Conservation (phyloP, 2,329 filamentous ascomycete species). For the Exophiala calicioides region DNA sequence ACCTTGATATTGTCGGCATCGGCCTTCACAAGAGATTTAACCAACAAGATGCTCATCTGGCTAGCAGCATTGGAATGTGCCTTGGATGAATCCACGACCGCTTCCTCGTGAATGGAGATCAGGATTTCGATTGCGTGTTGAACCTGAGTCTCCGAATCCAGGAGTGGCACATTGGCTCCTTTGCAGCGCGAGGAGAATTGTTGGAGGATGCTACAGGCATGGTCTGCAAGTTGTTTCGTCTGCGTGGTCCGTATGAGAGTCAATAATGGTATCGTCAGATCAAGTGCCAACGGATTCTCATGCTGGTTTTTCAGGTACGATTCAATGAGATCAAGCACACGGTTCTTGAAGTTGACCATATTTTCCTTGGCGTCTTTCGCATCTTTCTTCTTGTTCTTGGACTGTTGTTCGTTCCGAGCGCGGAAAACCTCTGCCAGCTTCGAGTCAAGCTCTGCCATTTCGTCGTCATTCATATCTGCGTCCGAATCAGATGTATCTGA, state of each 20-base stretch:
- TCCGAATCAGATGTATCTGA: slow-evolving; percentile 56
- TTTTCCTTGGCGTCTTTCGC: slow-evolving; percentile 84
- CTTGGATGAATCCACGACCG: slow-evolving; percentile 58
- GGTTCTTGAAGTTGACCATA: slow-evolving; percentile 92
- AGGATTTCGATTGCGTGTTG: slow-evolving; percentile 43
- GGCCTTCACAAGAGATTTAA: slow-evolving; percentile 45
- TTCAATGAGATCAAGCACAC: slow-evolving; percentile 82
- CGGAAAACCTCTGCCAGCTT: slow-evolving; percentile 84
- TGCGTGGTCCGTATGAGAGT: slow-evolving; percentile 73
- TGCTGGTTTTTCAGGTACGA: slow-evolving; percentile 82
- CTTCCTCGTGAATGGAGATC: slow-evolving; percentile 67
- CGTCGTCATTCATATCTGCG: slow-evolving; percentile 89
- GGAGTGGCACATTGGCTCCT: slow-evolving; percentile 47
- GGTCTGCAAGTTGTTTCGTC: slow-evolving; percentile 72
- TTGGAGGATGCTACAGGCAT: slow-evolving; percentile 70
- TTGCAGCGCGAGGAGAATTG: slow-evolving; percentile 68
- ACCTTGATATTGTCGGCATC: slow-evolving; percentile 55
- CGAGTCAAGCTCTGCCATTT: slow-evolving; percentile 87
- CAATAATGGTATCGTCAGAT: slow-evolving; percentile 74
- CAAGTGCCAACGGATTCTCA: slow-evolving; percentile 65
- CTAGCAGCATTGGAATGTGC: slow-evolving; percentile 75
- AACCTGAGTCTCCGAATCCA: slow-evolving; percentile 53
- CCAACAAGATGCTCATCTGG: slow-evolving; percentile 50
- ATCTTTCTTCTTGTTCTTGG: slow-evolving; percentile 72
- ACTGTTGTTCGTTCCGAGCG: slow-evolving; percentile 63